Conservation (phyloP, 1,284 basidiomycete species). For the Moniliella sp. region DNA sequence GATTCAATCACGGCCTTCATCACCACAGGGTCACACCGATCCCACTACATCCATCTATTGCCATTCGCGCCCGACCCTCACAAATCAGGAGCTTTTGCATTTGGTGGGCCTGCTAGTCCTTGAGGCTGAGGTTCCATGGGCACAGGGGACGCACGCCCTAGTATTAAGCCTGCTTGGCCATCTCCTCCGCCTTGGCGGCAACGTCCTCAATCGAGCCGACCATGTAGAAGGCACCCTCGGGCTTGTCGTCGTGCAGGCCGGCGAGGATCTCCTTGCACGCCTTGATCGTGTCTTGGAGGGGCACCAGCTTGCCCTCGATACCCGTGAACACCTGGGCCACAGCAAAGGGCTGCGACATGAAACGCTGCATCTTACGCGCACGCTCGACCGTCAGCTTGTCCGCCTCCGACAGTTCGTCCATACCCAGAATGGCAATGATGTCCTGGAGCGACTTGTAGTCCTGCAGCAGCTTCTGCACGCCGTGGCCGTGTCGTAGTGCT, state of each 20-base stretch:
- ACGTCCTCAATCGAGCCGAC: slow-evolving; percentile 84
- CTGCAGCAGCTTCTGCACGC: slow-evolving; percentile 93
- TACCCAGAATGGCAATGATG: slow-evolving; percentile 68
- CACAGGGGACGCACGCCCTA: too few relatives aligned
- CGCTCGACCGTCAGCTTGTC: slow-evolving; percentile 83
- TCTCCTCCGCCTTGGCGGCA: slow-evolving; percentile 84
- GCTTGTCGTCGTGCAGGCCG: slow-evolving; percentile 65
- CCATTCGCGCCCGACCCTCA: too few relatives aligned
- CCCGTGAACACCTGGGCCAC: slow-evolving; percentile 98
- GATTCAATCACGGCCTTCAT: too few relatives aligned
- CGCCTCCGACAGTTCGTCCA: slow-evolving; percentile 98
- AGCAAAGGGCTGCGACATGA: slow-evolving; percentile 99
- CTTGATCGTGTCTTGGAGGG: slow-evolving; percentile 37
- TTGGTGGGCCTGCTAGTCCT: too few relatives aligned
- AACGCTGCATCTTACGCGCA: slow-evolving; percentile 46
- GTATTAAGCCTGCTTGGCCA: slow-evolving; percentile 70
- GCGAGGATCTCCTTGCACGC: slow-evolving; percentile 54
- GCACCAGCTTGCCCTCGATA: slow-evolving; percentile 83
- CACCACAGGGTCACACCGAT: too few relatives aligned
- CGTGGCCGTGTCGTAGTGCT: slow-evolving; percentile 84
- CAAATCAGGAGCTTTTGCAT: too few relatives aligned
- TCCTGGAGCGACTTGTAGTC: slow-evolving; percentile 96
- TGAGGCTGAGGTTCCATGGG: too few relatives aligned
- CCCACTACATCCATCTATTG: too few relatives aligned
- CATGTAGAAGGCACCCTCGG: slow-evolving; percentile 48